A percentile compares a stretch with the other conserved stretches of the same genome.
These are phyloP conservation scores for Rutstroemia sp. DNA, from an alignment of 2,329 filamentous ascomycete species.

Conservation along the genomic window DNA sequence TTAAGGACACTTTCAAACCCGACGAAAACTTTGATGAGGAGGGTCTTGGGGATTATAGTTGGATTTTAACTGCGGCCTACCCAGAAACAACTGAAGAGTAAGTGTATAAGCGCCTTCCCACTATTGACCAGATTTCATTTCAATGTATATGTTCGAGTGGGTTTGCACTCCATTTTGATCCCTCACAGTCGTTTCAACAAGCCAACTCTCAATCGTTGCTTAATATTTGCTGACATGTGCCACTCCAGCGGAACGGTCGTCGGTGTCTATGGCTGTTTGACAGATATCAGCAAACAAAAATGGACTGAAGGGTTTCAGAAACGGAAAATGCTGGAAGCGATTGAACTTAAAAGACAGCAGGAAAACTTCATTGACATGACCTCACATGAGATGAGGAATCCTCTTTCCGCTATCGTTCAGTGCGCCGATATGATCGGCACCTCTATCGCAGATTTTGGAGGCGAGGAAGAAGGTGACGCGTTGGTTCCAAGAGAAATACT, in stretches of 20 bases:
- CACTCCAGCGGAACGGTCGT: constrained; percentile 49
- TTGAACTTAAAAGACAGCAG: constrained; percentile 59
- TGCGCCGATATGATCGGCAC: constrained; percentile 63
- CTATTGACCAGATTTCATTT: not conserved
- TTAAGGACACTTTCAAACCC: constrained; percentile 37
- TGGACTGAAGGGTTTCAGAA: constrained; percentile 45
- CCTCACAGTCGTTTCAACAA: too few relatives aligned
- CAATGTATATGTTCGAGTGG: not conserved
- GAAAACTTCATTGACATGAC: constrained; percentile 77
- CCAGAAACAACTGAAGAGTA: constrained; percentile 53
- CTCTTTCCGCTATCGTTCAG: constrained; percentile 61
- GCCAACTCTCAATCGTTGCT: too few relatives aligned
- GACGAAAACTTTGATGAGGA: constrained; percentile 44
- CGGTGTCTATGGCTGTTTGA: constrained; percentile 72
- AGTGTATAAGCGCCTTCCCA: constrained; percentile 21
- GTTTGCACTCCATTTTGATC: not conserved
- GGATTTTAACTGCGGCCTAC: constrained; percentile 71
- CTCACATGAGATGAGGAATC: constrained; percentile 66
- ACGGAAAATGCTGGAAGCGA: constrained; percentile 43
- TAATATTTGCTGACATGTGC: not conserved
- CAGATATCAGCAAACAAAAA: constrained; percentile 81
- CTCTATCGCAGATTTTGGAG: constrained; percentile 4
- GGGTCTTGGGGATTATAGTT: constrained; percentile 57
- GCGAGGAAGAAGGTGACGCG: constrained; percentile 61
- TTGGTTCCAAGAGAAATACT: constrained; percentile 42